These are phyloP conservation scores for Penicillium silybi DNA, from an alignment of 495 filamentous ascomycete species.

Conservation along the genomic window DNA sequence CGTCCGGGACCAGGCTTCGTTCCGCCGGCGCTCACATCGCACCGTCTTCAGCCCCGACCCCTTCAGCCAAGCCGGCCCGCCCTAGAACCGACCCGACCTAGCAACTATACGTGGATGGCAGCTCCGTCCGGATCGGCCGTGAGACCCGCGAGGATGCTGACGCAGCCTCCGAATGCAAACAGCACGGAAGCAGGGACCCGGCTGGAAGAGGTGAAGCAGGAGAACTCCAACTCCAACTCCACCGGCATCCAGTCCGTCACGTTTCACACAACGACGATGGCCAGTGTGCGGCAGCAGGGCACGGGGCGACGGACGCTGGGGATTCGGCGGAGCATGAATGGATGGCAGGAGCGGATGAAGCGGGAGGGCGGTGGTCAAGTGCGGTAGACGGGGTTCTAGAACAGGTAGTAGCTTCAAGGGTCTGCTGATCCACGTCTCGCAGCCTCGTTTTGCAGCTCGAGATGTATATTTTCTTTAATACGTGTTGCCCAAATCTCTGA, in stretches of 20 bases:
- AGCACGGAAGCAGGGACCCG: constrained; percentile 13
- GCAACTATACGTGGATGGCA: constrained; percentile 42
- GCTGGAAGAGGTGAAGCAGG: constrained; percentile 23
- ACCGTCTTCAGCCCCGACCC: constrained; percentile 38
- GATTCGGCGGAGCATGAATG: constrained; percentile 55
- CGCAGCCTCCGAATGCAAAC: constrained; percentile 10
- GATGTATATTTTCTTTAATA: not conserved
- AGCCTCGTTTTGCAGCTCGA: constrained; percentile 2
- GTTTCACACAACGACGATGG: constrained; percentile 53
- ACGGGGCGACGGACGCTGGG: constrained; percentile 50
- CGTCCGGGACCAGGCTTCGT: constrained; percentile 9
- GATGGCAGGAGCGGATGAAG: constrained; percentile 50
- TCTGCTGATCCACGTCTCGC: constrained; percentile 6
- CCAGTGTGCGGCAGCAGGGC: constrained; percentile 33
- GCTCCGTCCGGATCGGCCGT: constrained; percentile 20
- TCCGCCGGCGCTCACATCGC: constrained; percentile 25
- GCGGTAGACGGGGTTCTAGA: constrained; percentile 13
- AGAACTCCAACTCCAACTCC: constrained; percentile 17
- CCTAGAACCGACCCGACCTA: constrained; percentile 35
- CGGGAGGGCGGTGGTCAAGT: constrained; percentile 22
- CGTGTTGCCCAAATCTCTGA: not conserved
- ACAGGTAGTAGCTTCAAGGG: not conserved
- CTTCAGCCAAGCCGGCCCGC: constrained; percentile 34
- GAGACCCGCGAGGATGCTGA: constrained; percentile 20
- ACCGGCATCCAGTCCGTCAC: constrained; percentile 37